A percentile compares a stretch with the other conserved stretches of the same genome.
Conservation (phyloP, 805 yeast species). For the Suhomyces sp. region DNA sequence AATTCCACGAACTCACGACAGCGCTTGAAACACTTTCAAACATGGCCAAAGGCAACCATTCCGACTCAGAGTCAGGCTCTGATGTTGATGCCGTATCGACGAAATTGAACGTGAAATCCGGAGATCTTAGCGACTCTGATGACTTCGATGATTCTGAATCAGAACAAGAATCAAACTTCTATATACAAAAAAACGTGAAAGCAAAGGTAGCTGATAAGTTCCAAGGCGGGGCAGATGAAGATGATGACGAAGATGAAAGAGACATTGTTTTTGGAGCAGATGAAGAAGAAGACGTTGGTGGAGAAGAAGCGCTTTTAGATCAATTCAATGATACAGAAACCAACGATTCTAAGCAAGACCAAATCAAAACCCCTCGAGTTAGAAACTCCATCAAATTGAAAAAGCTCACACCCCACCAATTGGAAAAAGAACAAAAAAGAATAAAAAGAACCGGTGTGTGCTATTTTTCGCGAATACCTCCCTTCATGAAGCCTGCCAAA, state of each 20-base stretch:
- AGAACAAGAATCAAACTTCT: conserved; percentile 8
- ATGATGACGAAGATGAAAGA: conserved; percentile 11
- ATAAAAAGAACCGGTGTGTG: conserved; percentile 82
- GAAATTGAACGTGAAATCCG: background rate
- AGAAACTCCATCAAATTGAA: too few species aligned
- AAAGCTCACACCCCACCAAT: conserved; percentile 54
- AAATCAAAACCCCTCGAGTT: conserved; percentile 5
- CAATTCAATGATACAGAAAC: conserved; percentile 5
- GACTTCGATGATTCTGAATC: conserved; percentile 12
- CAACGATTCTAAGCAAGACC: conserved; percentile 6
- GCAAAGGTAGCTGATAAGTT: conserved; percentile 7
- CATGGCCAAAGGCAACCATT: too few species aligned
- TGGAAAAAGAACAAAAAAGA: conserved; percentile 54
- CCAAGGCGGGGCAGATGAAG: conserved; percentile 13
- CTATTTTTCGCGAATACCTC: conserved; percentile 89
- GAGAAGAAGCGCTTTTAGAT: conserved; percentile 14
- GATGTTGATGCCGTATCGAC: too few species aligned
- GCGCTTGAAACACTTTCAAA: too few species aligned
- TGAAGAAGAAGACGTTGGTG: conserved; percentile 14
- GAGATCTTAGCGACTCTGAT: conserved; percentile 1
- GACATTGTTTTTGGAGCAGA: conserved; percentile 13
- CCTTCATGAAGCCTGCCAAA: conserved; percentile 95
- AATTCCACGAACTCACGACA: too few species aligned
- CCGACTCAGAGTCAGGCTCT: too few species aligned
- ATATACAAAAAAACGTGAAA: background rate